Conservation (phyloP, 805 yeast genomes). For the Candida broadrunensis region DNA sequence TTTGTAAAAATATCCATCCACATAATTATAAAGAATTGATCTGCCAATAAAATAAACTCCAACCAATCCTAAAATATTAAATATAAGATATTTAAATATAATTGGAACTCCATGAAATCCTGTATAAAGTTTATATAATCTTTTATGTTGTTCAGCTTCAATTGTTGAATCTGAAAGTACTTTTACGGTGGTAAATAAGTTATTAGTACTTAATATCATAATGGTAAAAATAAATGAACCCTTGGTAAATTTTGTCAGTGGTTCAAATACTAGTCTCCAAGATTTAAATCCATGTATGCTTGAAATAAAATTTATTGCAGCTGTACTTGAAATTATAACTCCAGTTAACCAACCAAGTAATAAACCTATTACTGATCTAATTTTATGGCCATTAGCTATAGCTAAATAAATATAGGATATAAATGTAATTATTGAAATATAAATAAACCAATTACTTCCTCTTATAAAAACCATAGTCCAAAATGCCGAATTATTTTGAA, state of each 20-base stretch:
- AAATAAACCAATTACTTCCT: constrained; percentile 1
- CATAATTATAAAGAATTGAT: constrained; percentile 7
- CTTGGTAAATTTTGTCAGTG: constrained; percentile 20
- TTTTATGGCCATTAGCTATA: constrained; percentile 30
- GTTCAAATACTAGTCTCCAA: constrained; percentile 28
- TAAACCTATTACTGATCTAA: constrained; percentile 33
- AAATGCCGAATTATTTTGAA: constrained; percentile 1
- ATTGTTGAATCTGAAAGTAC: constrained; percentile 24
- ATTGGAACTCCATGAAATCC: constrained; percentile 27
- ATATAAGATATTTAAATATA: constrained; percentile 17
- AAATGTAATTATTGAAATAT: constrained; percentile 6
- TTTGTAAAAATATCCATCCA: constrained; percentile 10
- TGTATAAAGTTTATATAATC: constrained; percentile 25
- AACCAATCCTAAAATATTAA: constrained; percentile 15
- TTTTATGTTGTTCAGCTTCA: constrained; percentile 12
- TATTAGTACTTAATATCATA: constrained; percentile 27
- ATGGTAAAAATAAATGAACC: constrained; percentile 20
- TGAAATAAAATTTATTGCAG: constrained; percentile 24
- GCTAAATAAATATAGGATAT: constrained; percentile 22
- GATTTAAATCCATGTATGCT: constrained; percentile 11
- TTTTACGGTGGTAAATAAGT: constrained; percentile 23
- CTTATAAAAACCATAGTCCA: constrained; percentile 4
- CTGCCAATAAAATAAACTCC: constrained; percentile 5
- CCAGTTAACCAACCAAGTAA: constrained; percentile 34
- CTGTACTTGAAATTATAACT: constrained; percentile 20